These are phyloP conservation scores for Malassezia caprae DNA, from an alignment of 1,284 basidiomycete genomes.

Conservation along the genomic window DNA sequence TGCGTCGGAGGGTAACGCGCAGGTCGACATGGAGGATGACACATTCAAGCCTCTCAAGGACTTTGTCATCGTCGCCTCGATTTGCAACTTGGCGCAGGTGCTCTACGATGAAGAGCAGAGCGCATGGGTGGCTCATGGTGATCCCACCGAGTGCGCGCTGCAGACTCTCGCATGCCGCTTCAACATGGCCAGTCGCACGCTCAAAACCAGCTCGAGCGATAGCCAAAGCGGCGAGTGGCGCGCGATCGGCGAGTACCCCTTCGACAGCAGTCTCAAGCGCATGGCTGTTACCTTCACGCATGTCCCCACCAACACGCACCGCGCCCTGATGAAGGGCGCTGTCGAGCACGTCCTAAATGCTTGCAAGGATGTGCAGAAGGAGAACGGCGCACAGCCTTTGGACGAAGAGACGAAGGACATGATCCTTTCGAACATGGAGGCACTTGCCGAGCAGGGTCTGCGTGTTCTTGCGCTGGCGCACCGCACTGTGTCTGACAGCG, in stretches of 20 bases:
- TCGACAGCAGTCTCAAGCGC: conserved; percentile 44
- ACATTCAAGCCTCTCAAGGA: conserved; percentile 21
- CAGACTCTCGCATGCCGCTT: conserved; percentile 57
- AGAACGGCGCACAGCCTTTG: conserved; percentile 45
- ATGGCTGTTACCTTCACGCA: conserved; percentile 51
- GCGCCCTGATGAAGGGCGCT: conserved; percentile 46
- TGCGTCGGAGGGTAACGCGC: conserved; percentile 28
- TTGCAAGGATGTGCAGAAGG: conserved; percentile 24
- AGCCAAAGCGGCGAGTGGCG: conserved; percentile 31
- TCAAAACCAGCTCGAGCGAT: conserved; percentile 2
- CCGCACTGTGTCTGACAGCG: conserved; percentile 25
- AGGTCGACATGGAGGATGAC: conserved; percentile 25
- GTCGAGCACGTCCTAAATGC: conserved; percentile 42
- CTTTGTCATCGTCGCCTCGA: conserved; percentile 42
- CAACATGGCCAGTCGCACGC: conserved; percentile 29
- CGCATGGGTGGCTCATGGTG: conserved; percentile 59
- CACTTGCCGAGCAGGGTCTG: conserved; percentile 36
- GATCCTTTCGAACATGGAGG: conserved; percentile 40
- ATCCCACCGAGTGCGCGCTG: conserved; percentile 58
- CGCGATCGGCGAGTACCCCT: conserved; percentile 52
- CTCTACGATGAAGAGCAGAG: conserved; percentile 42
- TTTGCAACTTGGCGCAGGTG: conserved; percentile 46
- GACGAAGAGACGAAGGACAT: conserved; percentile 24
- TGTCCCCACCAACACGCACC: conserved; percentile 25
- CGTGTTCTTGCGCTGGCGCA: conserved; percentile 43